Evolutionary conservation across 345 rosid genomes (phyloP).

Genomic region (Eucalyptus caleyi): DNA sequence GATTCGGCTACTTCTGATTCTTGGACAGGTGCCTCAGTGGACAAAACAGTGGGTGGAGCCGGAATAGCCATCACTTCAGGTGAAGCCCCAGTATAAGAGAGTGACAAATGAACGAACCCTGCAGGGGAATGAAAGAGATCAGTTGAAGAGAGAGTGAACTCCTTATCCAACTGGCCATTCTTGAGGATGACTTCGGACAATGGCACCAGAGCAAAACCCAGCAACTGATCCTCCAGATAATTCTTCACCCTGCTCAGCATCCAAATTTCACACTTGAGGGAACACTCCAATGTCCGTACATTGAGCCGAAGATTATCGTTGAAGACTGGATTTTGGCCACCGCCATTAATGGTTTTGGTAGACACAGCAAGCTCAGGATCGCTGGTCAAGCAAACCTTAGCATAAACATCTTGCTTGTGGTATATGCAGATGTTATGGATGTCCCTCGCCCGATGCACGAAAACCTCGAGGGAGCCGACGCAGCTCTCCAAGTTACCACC

Average conservation of each 20-base stretch:
- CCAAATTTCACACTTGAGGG: constrained; percentile 86
- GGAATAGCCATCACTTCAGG: constrained; percentile 88
- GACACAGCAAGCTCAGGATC: constrained; percentile 72
- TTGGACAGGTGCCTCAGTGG: constrained; percentile 24
- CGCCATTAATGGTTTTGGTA: constrained; percentile 93
- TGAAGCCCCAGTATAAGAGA: constrained; percentile 64
- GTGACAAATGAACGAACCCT: constrained; percentile 84
- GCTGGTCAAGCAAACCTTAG: constrained; percentile 83
- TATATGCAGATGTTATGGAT: constrained; percentile 98
- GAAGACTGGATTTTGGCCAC: constrained; percentile 96
- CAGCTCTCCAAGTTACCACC: constrained; percentile 18
- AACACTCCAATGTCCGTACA: constrained; percentile 55
- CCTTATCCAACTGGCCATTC: constrained; percentile 77
- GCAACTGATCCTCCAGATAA: constrained; percentile 92
- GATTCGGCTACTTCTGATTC: constrained; percentile 39
- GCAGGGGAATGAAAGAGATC: constrained; percentile 96
- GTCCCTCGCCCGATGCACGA: constrained; percentile 88
- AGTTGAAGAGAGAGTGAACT: constrained; percentile 90
- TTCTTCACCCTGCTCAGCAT: constrained; percentile 99
- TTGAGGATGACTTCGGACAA: constrained; percentile 67
- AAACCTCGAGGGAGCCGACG: constrained; percentile 66
- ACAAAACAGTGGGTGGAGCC: constrained; percentile 23
- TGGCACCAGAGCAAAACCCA: constrained; percentile 89
- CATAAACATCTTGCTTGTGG: constrained; percentile 99
- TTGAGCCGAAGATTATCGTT: constrained; percentile 60